Evolutionary conservation across 306 rosid genomes (phyloP).

Genomic region (Dalbergia cultrata): DNA sequence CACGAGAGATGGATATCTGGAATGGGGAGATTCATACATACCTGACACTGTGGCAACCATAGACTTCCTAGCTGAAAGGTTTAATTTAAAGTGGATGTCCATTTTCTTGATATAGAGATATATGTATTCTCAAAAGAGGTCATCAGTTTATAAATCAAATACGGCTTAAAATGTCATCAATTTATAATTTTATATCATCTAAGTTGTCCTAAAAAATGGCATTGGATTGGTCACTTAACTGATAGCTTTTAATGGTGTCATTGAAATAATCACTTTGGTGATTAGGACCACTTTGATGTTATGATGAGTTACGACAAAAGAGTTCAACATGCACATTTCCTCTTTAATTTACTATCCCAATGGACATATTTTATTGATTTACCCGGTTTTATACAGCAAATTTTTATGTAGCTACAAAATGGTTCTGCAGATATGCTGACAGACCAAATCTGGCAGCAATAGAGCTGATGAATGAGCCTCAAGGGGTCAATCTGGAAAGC

Average conservation of each 20-base stretch:
- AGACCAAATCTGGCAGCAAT: conserved; percentile 56
- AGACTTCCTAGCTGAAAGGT: conserved; percentile 67
- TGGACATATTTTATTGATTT: neutral
- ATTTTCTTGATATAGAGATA: neutral
- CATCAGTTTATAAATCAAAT: neutral
- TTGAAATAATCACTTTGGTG: neutral
- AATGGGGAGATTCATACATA: conserved; percentile 67
- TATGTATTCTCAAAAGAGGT: neutral
- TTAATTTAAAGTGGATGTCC: neutral
- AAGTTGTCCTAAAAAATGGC: neutral
- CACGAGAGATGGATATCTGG: conserved; percentile 65
- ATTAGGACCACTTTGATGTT: neutral
- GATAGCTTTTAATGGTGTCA: too few relatives aligned
- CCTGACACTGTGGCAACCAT: conserved; percentile 59
- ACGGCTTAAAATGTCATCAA: neutral
- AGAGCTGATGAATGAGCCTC: conserved; percentile 70
- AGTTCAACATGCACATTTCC: neutral
- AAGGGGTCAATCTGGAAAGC: conserved; percentile 54
- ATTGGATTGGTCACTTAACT: neutral
- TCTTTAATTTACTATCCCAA: neutral
- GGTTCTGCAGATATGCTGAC: conserved; percentile 53
- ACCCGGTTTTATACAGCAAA: neutral
- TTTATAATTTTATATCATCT: neutral
- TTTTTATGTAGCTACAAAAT: neutral
- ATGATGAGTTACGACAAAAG: neutral